A percentile compares a stretch with the other conserved stretches of the same genome.
Conservation (phyloP, 306 rosid species). For the Pyrus communis region DNA sequence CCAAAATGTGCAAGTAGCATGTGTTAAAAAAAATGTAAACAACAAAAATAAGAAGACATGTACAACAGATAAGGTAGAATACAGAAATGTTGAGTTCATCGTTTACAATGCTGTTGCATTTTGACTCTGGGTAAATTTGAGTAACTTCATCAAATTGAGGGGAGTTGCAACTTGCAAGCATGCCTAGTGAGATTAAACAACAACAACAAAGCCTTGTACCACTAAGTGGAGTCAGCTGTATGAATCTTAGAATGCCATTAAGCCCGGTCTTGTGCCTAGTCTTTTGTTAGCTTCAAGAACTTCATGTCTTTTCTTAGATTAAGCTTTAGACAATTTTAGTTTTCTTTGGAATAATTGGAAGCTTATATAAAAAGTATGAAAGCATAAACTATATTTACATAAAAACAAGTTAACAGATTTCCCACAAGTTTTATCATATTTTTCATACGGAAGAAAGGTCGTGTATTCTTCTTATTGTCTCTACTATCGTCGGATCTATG, state of each 20-base stretch:
- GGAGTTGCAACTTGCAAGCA: not conserved
- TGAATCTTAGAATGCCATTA: no score
- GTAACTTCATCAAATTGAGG: no score
- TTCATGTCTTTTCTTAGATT: no score
- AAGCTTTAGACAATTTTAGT: no score
- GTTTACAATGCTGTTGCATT: not conserved
- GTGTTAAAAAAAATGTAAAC: not conserved
- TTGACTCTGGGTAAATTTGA: no score
- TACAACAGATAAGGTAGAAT: no score
- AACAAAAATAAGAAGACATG: not conserved
- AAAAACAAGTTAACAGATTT: not conserved
- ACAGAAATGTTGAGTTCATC: not conserved
- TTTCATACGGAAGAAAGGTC: not conserved
- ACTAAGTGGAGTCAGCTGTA: no score
- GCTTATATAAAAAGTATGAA: not conserved
- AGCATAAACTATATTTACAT: not conserved
- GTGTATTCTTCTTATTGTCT: not conserved
- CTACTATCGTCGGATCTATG: not conserved
- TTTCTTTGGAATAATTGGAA: not conserved
- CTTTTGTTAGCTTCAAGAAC: no score
- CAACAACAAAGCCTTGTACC: no score
- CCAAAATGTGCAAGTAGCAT: not conserved
- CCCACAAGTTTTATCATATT: not conserved
- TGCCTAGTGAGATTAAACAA: not conserved
- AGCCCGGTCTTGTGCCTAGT: no score